Evolutionary conservation across 2,329 filamentous ascomycete genomes (phyloP), one percentile per base, ranked within the genome.

Genomic region (Nannizziopsis barbatae): DNA sequence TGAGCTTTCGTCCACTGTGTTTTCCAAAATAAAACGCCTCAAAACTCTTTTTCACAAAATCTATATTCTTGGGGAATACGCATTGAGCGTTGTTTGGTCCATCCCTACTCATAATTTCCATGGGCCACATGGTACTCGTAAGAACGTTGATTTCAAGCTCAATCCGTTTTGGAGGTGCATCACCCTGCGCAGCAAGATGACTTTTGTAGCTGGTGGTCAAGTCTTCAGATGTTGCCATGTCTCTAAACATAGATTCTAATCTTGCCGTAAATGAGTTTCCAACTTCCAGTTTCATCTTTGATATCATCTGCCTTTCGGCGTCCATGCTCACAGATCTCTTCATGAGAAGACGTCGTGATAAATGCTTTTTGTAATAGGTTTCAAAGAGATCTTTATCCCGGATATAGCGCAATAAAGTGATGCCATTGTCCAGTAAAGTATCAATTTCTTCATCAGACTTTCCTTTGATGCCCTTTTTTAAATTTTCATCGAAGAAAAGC

Each of bases 171-270:
- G 74, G 70, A 50, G 80, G 74, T 1, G 68, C 67, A 45, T 76
- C 74, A n/a, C 69, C 75, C 12, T 68, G 75, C 60, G 63, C 79
- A 65, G 63, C 76, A 65, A 81, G 79, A 53, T 90, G 79, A 12
- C 77, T 75, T 55, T 82, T 83, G 69, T 93, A 96, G 49, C 77
- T 80, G 10, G 79, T 69, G 0, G 85, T 87, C 20, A 95, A 75
- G 55, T 95, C 90, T 47, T 83, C 80, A 0, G 89, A 95, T 10
- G 89, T 80, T 12, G 83, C 80, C 78, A 96, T 89, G 60, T 98
- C 92, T 67, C 88, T 89, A 72, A 98, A 95, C 88, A 98, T 96
- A 55, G 88, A 85, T 62, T 98, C 92, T 39, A 98, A 79, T 63
- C 93, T 94, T 60, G 80, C 74, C 0, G 92, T 96, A 63, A 96